Conservation (phyloP, 805 yeast species). For the Kazachstania viticola region DNA sequence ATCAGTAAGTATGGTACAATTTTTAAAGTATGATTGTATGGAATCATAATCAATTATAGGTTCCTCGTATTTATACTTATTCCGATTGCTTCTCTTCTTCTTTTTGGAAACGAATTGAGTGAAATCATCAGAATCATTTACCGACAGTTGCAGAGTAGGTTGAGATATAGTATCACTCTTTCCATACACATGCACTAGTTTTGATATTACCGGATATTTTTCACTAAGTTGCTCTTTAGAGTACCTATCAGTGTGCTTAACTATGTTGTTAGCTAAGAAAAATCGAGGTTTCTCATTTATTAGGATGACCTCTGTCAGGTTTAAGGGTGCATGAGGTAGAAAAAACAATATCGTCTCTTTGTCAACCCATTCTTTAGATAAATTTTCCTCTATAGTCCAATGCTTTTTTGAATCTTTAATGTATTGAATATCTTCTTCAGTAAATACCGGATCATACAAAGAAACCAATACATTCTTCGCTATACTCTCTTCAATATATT, state of each 20-base stretch:
- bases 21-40: constrained; percentile 11
- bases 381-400: constrained; percentile 21
- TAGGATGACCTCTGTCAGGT: constrained; percentile 35
- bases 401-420: constrained; percentile 19
- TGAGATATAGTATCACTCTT: not conserved
- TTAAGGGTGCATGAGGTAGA: constrained; percentile 68
- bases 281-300: constrained; percentile 25
- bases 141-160: not conserved
- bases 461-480: constrained; percentile 26
- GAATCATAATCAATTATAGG: constrained; percentile 13
- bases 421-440: constrained; percentile 31
- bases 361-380: constrained; percentile 11
- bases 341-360: constrained; percentile 34
- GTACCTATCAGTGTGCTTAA: constrained; percentile 43
- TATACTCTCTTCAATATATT: constrained; percentile 4
- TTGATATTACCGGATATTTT: constrained; percentile 35
- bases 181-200: constrained; percentile 20
- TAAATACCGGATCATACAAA: constrained; percentile 57
- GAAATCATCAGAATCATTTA: constrained; percentile 9
- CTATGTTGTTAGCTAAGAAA: constrained; percentile 40
- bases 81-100: constrained; percentile 11
- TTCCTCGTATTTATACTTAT: constrained; percentile 7
- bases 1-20: constrained; percentile 13
- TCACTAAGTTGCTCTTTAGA: constrained; percentile 32
- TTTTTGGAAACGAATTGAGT: constrained; percentile 13